Conservation (phyloP, 208 protist species). For the Histomonas meleagridis region DNA sequence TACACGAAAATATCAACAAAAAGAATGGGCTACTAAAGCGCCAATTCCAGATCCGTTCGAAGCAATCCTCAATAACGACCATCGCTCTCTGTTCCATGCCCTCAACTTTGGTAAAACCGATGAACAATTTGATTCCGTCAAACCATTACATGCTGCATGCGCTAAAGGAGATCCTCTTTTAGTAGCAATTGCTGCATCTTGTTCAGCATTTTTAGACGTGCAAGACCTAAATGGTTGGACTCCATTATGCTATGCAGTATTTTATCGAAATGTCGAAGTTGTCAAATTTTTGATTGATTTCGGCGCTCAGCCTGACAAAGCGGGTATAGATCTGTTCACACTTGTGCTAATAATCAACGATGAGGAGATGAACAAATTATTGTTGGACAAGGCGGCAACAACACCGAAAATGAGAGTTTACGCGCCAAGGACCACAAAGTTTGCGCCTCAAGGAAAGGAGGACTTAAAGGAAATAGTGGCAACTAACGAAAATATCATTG, state of each 20-base stretch:
- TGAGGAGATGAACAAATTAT: too few relatives aligned
- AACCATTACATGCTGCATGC: neutral
- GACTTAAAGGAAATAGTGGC: too few relatives aligned
- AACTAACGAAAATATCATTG: too few relatives aligned
- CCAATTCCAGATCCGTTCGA: neutral
- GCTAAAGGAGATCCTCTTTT: neutral
- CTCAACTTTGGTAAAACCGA: neutral
- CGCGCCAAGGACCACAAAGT: too few relatives aligned
- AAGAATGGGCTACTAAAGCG: neutral
- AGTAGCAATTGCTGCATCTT: neutral
- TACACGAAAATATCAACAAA: neutral
- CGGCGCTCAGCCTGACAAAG: too few relatives aligned
- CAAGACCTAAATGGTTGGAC: neutral
- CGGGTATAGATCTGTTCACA: too few relatives aligned
- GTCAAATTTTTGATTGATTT: neutral
- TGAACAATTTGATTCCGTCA: neutral
- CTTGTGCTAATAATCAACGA: too few relatives aligned
- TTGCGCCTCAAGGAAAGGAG: too few relatives aligned
- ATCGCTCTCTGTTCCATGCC: neutral
- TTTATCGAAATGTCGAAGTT: neutral
- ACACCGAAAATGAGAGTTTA: too few relatives aligned
- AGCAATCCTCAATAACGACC: neutral
- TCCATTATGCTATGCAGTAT: conserved; percentile 5
- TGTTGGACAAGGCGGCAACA: too few relatives aligned
- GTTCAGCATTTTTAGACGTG: neutral